phyloP scores from a whole-genome alignment of 2,329 filamentous ascomycete genomes.

The Claviceps humidiphila region DNA sequence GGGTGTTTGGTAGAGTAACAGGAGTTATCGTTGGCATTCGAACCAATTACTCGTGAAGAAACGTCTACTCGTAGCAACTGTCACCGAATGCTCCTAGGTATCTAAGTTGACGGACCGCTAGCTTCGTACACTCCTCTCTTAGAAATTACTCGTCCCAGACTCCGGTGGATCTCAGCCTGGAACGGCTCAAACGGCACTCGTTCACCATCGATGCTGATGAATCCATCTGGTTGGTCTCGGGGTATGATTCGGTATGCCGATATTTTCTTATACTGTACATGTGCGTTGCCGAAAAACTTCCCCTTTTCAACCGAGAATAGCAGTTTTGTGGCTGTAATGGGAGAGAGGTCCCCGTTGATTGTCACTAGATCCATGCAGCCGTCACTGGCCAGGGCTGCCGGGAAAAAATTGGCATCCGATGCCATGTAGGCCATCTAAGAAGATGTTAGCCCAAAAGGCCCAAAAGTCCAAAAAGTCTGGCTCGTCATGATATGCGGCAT shows the following conservation, averaged over 20 bases:
- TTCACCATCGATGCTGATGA: slow-evolving; percentile 92
- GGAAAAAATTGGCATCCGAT: slow-evolving; percentile 75
- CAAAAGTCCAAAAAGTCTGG: neutral
- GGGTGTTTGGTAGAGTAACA: too few species aligned
- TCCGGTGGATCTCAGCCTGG: slow-evolving; percentile 77
- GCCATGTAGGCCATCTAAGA: slow-evolving; percentile 82
- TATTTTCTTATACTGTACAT: slow-evolving; percentile 73
- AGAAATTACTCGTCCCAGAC: slow-evolving; percentile 73
- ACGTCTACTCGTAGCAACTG: neutral
- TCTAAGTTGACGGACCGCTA: slow-evolving; percentile 35
- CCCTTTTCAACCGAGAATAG: slow-evolving; percentile 60
- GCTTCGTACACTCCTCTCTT: slow-evolving; percentile 62
- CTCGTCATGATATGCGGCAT: neutral
- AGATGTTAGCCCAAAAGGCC: slow-evolving; percentile 5
- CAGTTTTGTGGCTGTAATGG: slow-evolving; percentile 52
- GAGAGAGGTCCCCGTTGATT: slow-evolving; percentile 62
- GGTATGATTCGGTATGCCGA: slow-evolving; percentile 79
- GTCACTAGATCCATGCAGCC: slow-evolving; percentile 76
- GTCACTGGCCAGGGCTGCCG: slow-evolving; percentile 68
- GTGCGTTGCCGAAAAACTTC: slow-evolving; percentile 64
- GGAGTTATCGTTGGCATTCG: too few species aligned
- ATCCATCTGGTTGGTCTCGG: slow-evolving; percentile 55
- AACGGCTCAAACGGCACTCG: slow-evolving; percentile 75
- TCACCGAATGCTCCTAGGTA: neutral
- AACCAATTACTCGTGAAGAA: neutral